phyloP scores from a whole-genome alignment of 768 basidiomycete species.

The Postia placenta region DNA sequence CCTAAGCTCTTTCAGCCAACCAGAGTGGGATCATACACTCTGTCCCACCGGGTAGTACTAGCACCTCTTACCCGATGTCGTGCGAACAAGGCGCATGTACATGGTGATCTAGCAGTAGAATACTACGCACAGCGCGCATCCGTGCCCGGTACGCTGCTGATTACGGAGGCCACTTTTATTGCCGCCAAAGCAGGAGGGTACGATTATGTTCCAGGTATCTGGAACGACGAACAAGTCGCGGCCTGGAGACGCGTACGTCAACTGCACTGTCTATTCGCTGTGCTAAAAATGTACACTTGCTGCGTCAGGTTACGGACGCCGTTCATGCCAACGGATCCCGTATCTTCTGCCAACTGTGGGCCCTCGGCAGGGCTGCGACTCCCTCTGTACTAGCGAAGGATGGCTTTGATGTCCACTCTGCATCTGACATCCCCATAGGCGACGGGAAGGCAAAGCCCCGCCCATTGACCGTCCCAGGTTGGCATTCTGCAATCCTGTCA shows the following conservation, averaged over 20 bases:
- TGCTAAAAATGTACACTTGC: background rate
- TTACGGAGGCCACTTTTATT: slow-evolving; percentile 54
- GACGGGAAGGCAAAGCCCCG: slow-evolving; percentile 11
- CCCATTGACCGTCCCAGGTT: slow-evolving; percentile 19
- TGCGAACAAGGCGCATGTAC: slow-evolving; percentile 31
- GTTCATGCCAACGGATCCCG: slow-evolving; percentile 47
- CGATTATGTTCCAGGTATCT: slow-evolving; percentile 54
- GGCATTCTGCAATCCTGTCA: background rate
- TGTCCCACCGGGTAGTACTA: slow-evolving; percentile 47
- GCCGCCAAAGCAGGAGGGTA: slow-evolving; percentile 43
- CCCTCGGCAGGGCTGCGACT: slow-evolving; percentile 38
- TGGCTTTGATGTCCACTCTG: slow-evolving; percentile 16
- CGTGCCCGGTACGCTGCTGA: slow-evolving; percentile 43
- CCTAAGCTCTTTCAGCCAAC: slow-evolving; percentile 40
- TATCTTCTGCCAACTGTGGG: slow-evolving; percentile 53
- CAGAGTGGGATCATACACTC: slow-evolving; percentile 33
- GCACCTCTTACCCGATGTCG: slow-evolving; percentile 47
- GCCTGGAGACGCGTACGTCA: slow-evolving; percentile 41
- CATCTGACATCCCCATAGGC: slow-evolving; percentile 21
- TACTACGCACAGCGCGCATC: slow-evolving; percentile 46
- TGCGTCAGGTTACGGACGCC: slow-evolving; percentile 40
- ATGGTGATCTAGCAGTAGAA: slow-evolving; percentile 29
- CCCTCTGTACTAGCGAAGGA: slow-evolving; percentile 28
- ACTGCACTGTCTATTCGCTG: background rate
- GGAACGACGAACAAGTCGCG: slow-evolving; percentile 47